A percentile compares a stretch with the other conserved stretches of the same genome.
These are phyloP conservation scores for Gloeophyllum trabeum DNA, from an alignment of 768 basidiomycete species.

Conservation along the genomic window DNA sequence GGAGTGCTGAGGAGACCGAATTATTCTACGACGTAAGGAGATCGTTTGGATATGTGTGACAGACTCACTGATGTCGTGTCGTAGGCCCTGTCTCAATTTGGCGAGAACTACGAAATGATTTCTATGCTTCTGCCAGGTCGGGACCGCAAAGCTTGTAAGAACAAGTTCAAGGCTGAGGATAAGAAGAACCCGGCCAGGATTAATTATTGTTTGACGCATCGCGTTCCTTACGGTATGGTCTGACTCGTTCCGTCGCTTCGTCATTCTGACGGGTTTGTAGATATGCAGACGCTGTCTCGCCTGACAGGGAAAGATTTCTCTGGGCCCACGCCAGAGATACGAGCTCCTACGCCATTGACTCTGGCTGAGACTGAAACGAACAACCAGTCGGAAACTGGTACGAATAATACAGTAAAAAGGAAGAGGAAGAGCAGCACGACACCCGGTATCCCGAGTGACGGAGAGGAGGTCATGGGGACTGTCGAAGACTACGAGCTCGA, in stretches of 20 bases:
- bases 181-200: constrained; percentile 70
- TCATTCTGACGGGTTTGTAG: constrained; percentile 22
- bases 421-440: constrained; percentile 10
- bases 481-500: constrained; percentile 15
- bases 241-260: neutral
- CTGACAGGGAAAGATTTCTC: constrained; percentile 85
- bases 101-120: constrained; percentile 89
- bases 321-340: constrained; percentile 66
- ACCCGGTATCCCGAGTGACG: constrained; percentile 7
- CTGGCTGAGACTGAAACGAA: constrained; percentile 17
- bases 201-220: constrained; percentile 62
- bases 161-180: constrained; percentile 89
- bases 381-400: neutral
- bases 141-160: constrained; percentile 82
- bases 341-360: constrained; percentile 23
- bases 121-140: constrained; percentile 77
- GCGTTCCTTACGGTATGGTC: constrained; percentile 63
- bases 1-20: constrained; percentile 87
- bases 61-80: constrained; percentile 6
- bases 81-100: constrained; percentile 86
- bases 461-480: constrained; percentile 18
- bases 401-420: constrained; percentile 5
- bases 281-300: constrained; percentile 60
- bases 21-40: constrained; percentile 69
- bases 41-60: constrained; percentile 1